These are phyloP conservation scores for Erysiphe pulchra DNA, from an alignment of 2,329 filamentous ascomycete genomes.

Conservation along the genomic window DNA sequence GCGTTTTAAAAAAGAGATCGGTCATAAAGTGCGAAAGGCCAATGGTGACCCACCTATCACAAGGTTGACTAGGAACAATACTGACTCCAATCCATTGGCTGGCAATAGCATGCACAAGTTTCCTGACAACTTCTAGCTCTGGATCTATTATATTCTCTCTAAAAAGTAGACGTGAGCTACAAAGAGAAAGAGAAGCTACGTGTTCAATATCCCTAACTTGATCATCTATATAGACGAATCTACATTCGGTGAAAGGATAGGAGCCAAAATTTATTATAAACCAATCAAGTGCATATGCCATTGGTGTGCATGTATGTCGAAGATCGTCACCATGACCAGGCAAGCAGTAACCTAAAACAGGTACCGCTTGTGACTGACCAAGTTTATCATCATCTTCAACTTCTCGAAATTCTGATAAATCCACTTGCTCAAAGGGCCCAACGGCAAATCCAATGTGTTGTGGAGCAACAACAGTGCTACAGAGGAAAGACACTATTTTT, in stretches of 20 bases:
- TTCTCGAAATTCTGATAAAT: conserved; percentile 68
- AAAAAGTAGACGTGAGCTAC: conserved; percentile 66
- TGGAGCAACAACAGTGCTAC: conserved; percentile 48
- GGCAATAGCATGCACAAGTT: conserved; percentile 59
- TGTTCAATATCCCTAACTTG: conserved; percentile 48
- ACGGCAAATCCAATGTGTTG: conserved; percentile 85
- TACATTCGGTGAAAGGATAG: conserved; percentile 81
- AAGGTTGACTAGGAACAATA: conserved; percentile 56
- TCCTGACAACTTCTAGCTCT: conserved; percentile 56
- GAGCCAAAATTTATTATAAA: conserved; percentile 71
- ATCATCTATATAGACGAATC: conserved; percentile 85
- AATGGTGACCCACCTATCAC: conserved; percentile 70
- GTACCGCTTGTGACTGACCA: conserved; percentile 53
- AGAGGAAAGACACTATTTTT: conserved; percentile 70
- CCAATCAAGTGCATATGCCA: conserved; percentile 72
- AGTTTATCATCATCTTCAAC: conserved; percentile 82
- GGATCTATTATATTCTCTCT: conserved; percentile 67
- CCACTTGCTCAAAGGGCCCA: conserved; percentile 82
- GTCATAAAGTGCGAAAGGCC: conserved; percentile 90
- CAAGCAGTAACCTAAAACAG: conserved; percentile 76
- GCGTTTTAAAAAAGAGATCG: conserved; percentile 67
- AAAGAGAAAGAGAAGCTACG: conserved; percentile 62
- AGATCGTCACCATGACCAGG: conserved; percentile 63
- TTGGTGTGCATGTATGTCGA: conserved; percentile 60
- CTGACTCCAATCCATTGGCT: conserved; percentile 90